Percentiles rank a stretch among this genome's conserved stretches.
Conservation (phyloP, 73 alveolate species). For the Paraurostyla sp. region DNA sequence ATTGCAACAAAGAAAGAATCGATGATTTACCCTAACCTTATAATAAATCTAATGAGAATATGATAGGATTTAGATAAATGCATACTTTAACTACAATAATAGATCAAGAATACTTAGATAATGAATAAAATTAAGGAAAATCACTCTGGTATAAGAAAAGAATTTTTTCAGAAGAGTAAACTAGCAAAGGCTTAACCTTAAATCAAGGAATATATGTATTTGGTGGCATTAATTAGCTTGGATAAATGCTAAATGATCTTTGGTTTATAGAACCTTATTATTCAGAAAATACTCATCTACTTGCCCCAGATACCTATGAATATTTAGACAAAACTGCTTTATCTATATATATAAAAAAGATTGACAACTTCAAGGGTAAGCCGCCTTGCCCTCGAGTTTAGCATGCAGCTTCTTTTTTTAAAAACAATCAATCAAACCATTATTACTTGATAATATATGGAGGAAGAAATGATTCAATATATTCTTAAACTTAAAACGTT, state of each 20-base stretch:
- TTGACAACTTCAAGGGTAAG: slow-evolving; percentile 11
- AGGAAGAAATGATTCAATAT: slow-evolving; percentile 62
- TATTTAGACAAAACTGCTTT: slow-evolving; percentile 15
- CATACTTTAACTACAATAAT: slow-evolving; percentile 45
- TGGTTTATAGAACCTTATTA: slow-evolving; percentile 57
- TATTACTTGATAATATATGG: slow-evolving; percentile 42
- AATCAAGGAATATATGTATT: slow-evolving; percentile 9
- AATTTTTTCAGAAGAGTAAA: background rate
- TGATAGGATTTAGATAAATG: slow-evolving; percentile 36
- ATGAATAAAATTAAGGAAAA: background rate
- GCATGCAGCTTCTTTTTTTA: slow-evolving; percentile 24
- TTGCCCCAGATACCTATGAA: background rate
- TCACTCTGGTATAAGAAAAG: background rate
- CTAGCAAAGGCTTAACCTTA: background rate
- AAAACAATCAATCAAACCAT: background rate
- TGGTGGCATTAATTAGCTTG: slow-evolving; percentile 27
- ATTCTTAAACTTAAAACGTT: background rate
- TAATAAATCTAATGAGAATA: background rate
- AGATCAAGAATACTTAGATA: background rate
- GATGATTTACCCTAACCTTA: background rate
- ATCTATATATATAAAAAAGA: background rate
- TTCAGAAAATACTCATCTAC: background rate
- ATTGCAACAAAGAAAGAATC: background rate
- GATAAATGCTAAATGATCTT: slow-evolving; percentile 38
- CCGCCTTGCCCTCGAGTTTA: slow-evolving; percentile 53